phyloP scores from a whole-genome alignment of 1,284 basidiomycete genomes.

The Microbotryum lychnidis-dioicae region DNA sequence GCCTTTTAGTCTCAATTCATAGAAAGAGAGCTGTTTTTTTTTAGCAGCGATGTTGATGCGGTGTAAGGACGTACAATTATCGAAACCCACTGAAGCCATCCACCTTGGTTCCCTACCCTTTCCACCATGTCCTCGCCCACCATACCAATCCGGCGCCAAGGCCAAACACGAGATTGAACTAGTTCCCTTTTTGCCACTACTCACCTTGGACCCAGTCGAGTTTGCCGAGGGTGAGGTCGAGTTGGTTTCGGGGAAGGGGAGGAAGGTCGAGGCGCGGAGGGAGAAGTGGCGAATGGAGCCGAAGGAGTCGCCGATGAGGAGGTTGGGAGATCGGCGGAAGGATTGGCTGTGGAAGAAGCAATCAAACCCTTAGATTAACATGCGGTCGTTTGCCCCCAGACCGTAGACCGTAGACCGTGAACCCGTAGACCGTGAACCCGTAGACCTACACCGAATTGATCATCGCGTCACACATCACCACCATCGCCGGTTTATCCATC shows the following conservation, averaged over 20 bases:
- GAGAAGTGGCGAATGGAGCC: conserved; percentile 13
- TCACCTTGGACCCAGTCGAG: background rate
- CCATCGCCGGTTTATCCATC: conserved; percentile 9
- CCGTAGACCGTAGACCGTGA: background rate
- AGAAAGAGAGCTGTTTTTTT: background rate
- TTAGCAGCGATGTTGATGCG: background rate
- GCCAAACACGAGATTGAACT: conserved; percentile 7
- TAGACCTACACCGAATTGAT: conserved; percentile 10
- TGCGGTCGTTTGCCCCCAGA: too few species aligned
- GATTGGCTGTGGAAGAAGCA: background rate
- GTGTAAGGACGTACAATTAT: conserved; percentile 3
- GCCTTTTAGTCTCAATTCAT: background rate
- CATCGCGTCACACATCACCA: conserved; percentile 2
- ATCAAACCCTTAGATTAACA: too few species aligned
- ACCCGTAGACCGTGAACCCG: background rate
- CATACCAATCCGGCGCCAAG: background rate
- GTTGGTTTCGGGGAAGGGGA: conserved; percentile 1
- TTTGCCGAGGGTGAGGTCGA: background rate
- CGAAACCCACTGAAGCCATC: conserved; percentile 10
- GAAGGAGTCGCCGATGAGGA: conserved; percentile 10
- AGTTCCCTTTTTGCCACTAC: background rate
- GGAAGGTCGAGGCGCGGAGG: conserved; percentile 1
- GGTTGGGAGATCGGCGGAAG: conserved; percentile 4
- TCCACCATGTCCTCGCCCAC: background rate
- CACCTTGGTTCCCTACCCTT: conserved; percentile 5